Evolutionary conservation across 2,329 filamentous ascomycete genomes (phyloP), one percentile per base, ranked within the genome.

Genomic region (Diplodia intermedia): DNA sequence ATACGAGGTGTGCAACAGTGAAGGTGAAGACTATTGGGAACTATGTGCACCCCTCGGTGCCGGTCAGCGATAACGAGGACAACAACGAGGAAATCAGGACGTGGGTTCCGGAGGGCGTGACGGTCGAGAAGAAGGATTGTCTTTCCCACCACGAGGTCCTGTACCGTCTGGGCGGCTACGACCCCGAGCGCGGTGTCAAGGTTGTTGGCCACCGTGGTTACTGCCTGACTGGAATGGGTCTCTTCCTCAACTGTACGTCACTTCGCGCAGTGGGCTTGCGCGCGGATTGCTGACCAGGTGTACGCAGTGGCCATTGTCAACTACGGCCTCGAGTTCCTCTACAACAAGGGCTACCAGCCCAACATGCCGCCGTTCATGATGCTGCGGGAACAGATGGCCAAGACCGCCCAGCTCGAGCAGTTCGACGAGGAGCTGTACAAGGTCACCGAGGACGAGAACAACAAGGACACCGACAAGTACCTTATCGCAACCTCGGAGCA

Each of bases 401-500:
- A 98, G 85, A 99, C 95, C 0, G 95, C 95, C 2, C 95, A 99
- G 82, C 88, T 99, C 31, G 93, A 95, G 73, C 92, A 97, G 76
- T 99, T 99, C 76, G 95, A 99, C 76, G 95, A 98, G 79, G 94
- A 98, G 80, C 84, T 99, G 63, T 99, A 99, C 86, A 98, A 98
- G 83, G 94, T 99, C 67, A 86, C 86, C 29, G 89, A 94, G 72
- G 91, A 91, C 78, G 91, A 92, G 69, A 93, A 96, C 74, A 89
- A 92, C 71, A 80, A 80, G 47, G 88, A 92, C 74, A 92, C 91
- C 62, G 95, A 98, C 82, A 97, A 97, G 83, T 89, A 89, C 76
- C 80, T 89, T 23, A 91, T 91, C 75, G 92, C 92, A 15, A 97
- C 93, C 69, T 95, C 91, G 33, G 95, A 99, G 80, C 95, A 99